Evolutionary conservation across 257 asterid species (phyloP).

Genomic region (Salvia splendens): DNA sequence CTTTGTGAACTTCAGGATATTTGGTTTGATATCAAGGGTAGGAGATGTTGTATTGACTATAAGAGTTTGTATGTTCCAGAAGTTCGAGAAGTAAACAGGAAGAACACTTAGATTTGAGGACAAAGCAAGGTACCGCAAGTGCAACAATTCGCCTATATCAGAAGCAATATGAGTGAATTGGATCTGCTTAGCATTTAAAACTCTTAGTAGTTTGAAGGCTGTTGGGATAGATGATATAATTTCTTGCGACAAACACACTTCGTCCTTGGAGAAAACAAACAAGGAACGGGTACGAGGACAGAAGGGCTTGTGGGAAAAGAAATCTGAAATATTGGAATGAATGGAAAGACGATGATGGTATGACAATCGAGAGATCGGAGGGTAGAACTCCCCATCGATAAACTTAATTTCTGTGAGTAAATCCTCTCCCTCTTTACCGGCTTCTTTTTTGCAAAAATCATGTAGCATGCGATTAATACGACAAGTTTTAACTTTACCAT

Average conservation of each 20-base stretch:
- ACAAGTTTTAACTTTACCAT: background rate
- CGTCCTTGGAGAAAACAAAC: background rate
- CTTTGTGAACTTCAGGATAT: background rate
- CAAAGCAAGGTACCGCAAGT: conserved; percentile 26
- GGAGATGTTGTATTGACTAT: background rate
- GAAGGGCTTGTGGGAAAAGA: background rate
- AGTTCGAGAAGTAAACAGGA: background rate
- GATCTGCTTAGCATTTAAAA: conserved; percentile 31
- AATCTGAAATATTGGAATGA: background rate
- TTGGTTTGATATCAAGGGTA: background rate
- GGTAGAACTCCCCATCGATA: background rate
- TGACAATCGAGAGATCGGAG: background rate
- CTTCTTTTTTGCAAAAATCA: background rate
- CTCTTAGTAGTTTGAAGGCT: conserved; percentile 37
- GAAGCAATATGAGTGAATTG: conserved; percentile 23
- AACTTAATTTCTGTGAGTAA: background rate
- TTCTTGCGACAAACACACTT: background rate
- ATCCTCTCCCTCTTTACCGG: background rate
- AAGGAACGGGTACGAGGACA: background rate
- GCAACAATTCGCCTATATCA: conserved; percentile 26
- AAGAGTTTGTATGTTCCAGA: background rate
- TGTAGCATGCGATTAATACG: background rate
- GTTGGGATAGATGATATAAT: conserved; percentile 17
- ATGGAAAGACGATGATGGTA: background rate
- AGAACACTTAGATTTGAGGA: background rate